Percentiles rank a stretch among this genome's conserved stretches.
phyloP scores from a whole-genome alignment of 345 rosid species.

The Carallia pectinifolia region DNA sequence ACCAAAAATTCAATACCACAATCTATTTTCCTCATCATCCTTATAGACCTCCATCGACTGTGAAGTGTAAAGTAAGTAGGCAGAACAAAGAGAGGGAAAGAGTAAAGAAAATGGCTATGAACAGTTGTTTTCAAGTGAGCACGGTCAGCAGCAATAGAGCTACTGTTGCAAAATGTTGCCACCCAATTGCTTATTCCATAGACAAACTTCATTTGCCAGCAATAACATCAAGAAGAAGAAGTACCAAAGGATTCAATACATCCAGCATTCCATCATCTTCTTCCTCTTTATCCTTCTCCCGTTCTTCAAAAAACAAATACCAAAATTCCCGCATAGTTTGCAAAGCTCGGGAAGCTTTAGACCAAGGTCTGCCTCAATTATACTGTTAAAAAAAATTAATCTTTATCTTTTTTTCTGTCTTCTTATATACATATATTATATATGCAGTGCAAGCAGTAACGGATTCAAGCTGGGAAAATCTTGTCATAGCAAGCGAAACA shows the following conservation, averaged over 20 bases:
- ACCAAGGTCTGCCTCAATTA: conserved; percentile 36
- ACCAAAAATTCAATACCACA: neutral
- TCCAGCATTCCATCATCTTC: conserved; percentile 25
- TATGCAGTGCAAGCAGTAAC: conserved; percentile 54
- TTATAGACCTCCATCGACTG: too few relatives aligned
- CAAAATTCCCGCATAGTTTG: conserved; percentile 40
- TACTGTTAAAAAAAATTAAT: neutral
- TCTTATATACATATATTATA: neutral
- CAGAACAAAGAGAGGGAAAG: neutral
- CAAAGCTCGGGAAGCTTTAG: conserved; percentile 61
- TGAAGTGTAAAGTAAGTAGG: too few relatives aligned
- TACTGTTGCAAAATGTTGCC: conserved; percentile 29
- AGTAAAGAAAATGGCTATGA: conserved; percentile 42
- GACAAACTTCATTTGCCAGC: conserved; percentile 37
- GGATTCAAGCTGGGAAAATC: conserved; percentile 50
- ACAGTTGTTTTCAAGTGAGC: conserved; percentile 45
- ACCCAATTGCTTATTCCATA: conserved; percentile 26
- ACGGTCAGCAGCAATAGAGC: conserved; percentile 31
- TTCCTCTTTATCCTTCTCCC: conserved; percentile 20
- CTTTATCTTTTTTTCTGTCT: neutral
- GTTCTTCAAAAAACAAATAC: conserved; percentile 18
- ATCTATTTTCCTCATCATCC: too few relatives aligned
- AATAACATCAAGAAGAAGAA: neutral
- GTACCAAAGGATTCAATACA: conserved; percentile 23
- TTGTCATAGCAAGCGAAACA: conserved; percentile 35